Evolutionary conservation across 2,329 filamentous ascomycete species (phyloP).

Genomic region (Didymella exigua): DNA sequence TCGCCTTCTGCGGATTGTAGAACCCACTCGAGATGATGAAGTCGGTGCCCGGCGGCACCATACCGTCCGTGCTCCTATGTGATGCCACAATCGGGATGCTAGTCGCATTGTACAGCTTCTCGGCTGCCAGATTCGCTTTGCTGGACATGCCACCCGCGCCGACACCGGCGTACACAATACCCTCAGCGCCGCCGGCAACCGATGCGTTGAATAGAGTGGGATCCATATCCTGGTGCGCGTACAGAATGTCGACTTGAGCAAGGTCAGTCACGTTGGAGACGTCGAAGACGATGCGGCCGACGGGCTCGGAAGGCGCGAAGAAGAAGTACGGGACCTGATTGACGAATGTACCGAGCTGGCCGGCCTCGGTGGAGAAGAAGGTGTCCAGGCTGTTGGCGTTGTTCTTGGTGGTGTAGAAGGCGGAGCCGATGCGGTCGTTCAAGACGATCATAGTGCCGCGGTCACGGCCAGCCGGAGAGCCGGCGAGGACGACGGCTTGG

Average conservation of each 20-base stretch:
- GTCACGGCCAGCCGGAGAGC: constrained; percentile 51
- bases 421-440: constrained; percentile 65
- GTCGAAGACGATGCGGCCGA: constrained; percentile 53
- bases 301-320: constrained; percentile 56
- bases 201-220: constrained; percentile 56
- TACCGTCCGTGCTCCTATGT: constrained; percentile 59
- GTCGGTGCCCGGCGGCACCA: constrained; percentile 49
- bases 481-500: constrained; percentile 64
- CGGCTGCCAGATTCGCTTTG: constrained; percentile 44
- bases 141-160: constrained; percentile 58
- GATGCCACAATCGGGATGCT: constrained; percentile 59
- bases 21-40: constrained; percentile 56
- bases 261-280: constrained; percentile 53
- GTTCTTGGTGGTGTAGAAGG: constrained; percentile 66
- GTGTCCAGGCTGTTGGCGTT: constrained; percentile 68
- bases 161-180: constrained; percentile 62
- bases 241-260: constrained; percentile 63
- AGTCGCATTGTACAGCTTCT: constrained; percentile 53
- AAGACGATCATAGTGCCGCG: constrained; percentile 66
- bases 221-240: constrained; percentile 61
- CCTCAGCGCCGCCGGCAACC: constrained; percentile 58
- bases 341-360: constrained; percentile 64
- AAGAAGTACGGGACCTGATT: constrained; percentile 66
- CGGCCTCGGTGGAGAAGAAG: constrained; percentile 61
- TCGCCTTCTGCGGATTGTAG: constrained; percentile 62